Evolutionary conservation across 768 basidiomycete species (phyloP), one percentile per base, ranked within the genome.

Genomic region (Cantharellus cinnabarinus): DNA sequence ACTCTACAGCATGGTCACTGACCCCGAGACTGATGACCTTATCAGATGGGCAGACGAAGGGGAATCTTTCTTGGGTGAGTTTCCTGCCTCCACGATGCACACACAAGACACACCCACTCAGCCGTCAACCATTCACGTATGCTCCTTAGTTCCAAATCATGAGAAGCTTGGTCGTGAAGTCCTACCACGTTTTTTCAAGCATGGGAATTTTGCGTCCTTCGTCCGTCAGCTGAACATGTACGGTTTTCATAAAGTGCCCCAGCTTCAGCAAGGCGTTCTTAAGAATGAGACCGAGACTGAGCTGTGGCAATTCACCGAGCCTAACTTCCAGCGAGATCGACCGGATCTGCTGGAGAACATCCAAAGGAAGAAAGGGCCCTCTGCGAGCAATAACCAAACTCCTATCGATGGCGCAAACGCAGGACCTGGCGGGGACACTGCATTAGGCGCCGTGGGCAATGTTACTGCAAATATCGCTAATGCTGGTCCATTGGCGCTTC

Each of bases 221-320:
- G 89, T 93, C 15, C 78, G 89, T 10, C 89, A 95, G 67, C 76
- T 93, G 64, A 95, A 93, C 75, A 91, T 91, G 86, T 95, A 93
- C 70, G 88, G 88, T 58, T 90, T 91, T 69, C 86, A 88, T 76
- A 86, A 86, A 73, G 89, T 97, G 53, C 93, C 91, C 0, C 91
- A 98, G 67, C 80, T 97, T 20, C 91, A 94, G 66, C 88, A 94
- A 69, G 91, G 93, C 52, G 90, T 89, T 37, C 77, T 97, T 62
- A 85, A 82, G 67, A 78, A 80, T 68, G 88, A 91, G 60, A 74
- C 78, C 58, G 85, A 84, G 62, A 80, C 78, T 52, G 89, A 93
- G 66, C 78, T 82, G 58, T 87, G 85, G 83, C 89, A 97, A 69
- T 99, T 97, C 70, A 81, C 81, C 61, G 89, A 95, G 68, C 79